Evolutionary conservation across 257 asterid genomes (phyloP).

Genomic region (Nemophila menziesii): DNA sequence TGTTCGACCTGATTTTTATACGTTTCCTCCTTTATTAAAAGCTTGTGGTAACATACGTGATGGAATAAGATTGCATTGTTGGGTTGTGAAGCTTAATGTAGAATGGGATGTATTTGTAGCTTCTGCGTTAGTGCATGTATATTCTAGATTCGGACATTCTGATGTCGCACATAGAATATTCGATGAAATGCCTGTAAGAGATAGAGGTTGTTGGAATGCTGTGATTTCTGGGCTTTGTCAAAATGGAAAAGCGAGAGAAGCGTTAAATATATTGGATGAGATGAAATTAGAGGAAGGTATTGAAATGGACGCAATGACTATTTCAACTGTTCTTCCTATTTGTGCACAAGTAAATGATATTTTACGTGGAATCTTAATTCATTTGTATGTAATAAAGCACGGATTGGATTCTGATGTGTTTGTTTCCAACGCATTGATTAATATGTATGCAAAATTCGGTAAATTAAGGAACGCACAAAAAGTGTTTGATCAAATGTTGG

Average conservation of each 20-base stretch:
- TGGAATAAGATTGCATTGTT: constrained; percentile 58
- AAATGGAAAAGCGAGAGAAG: constrained; percentile 46
- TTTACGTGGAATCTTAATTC: constrained; percentile 40
- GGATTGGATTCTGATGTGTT: constrained; percentile 51
- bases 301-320: constrained; percentile 54
- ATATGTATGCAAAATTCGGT: constrained; percentile 72
- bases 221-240: constrained; percentile 77
- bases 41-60: constrained; percentile 43
- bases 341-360: constrained; percentile 50
- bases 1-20: constrained; percentile 66
- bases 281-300: constrained; percentile 58
- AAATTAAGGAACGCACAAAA: constrained; percentile 35
- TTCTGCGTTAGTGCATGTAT: constrained; percentile 79
- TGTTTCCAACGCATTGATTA: constrained; percentile 75
- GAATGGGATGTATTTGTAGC: constrained; percentile 81
- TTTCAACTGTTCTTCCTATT: constrained; percentile 56
- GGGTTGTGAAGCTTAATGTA: constrained; percentile 53
- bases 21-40: constrained; percentile 64
- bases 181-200: constrained; percentile 65
- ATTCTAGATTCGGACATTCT: constrained; percentile 53
- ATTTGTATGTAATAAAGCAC: constrained; percentile 46
- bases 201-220: constrained; percentile 88
- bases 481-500: constrained; percentile 41
- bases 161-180: constrained; percentile 41
- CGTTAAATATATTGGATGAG: constrained; percentile 38